Evolutionary conservation across 345 rosid genomes (phyloP).

Genomic region (Murraya koenigii): DNA sequence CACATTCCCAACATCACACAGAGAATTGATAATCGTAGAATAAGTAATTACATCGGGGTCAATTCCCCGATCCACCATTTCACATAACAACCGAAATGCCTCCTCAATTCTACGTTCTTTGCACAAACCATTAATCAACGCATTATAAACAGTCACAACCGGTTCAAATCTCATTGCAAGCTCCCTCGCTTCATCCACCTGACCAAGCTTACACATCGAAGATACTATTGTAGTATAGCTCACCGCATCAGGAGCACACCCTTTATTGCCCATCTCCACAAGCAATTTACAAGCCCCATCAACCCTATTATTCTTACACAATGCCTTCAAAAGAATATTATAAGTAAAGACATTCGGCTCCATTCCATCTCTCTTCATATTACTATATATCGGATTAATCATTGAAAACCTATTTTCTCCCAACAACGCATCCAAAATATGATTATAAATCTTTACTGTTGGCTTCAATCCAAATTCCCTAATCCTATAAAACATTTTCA

Average conservation of each 20-base stretch:
- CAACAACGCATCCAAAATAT: slow-evolving; percentile 72
- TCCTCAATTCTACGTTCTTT: slow-evolving; percentile 45
- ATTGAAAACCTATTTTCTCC: slow-evolving; percentile 64
- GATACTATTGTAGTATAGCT: slow-evolving; percentile 79
- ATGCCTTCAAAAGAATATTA: slow-evolving; percentile 77
- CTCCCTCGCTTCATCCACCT: slow-evolving; percentile 67
- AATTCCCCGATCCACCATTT: slow-evolving; percentile 50
- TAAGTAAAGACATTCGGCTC: slow-evolving; percentile 82
- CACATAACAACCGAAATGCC: slow-evolving; percentile 45
- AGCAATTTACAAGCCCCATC: slow-evolving; percentile 79
- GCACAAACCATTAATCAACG: slow-evolving; percentile 69
- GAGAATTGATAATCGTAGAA: slow-evolving; percentile 59
- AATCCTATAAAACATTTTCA: slow-evolving; percentile 75
- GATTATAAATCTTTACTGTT: slow-evolving; percentile 77
- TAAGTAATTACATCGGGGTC: slow-evolving; percentile 73
- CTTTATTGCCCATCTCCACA: slow-evolving; percentile 62
- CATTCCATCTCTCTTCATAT: slow-evolving; percentile 80
- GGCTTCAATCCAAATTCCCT: slow-evolving; percentile 78
- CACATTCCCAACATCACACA: slow-evolving; percentile 48
- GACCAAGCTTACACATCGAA: slow-evolving; percentile 67
- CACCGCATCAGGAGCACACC: slow-evolving; percentile 71
- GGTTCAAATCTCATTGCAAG: slow-evolving; percentile 50
- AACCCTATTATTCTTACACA: slow-evolving; percentile 76
- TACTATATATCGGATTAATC: slow-evolving; percentile 60
- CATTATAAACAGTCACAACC: slow-evolving; percentile 59